Conservation (phyloP, 2,329 filamentous ascomycete species). For the Cordyceps militaris region DNA sequence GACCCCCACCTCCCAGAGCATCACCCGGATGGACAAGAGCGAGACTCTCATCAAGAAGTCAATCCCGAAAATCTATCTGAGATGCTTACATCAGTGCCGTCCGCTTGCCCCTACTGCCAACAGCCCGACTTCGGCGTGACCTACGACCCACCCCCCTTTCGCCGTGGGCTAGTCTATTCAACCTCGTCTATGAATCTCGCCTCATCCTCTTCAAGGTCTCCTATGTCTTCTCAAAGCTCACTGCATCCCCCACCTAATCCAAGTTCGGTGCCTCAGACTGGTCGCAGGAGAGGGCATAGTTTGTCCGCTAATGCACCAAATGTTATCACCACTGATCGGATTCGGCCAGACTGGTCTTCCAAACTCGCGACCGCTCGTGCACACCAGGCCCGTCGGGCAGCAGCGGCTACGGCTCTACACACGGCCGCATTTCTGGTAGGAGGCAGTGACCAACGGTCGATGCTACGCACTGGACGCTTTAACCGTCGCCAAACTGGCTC, state of each 20-base stretch:
- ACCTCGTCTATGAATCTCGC: conserved; percentile 30
- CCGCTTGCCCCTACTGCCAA: conserved; percentile 90
- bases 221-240: conserved; percentile 83
- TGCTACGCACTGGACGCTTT: conserved; percentile 42
- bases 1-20: conserved; percentile 88
- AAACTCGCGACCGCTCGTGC: conserved; percentile 81
- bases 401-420: conserved; percentile 88
- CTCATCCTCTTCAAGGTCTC: conserved; percentile 42
- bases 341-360: conserved; percentile 89
- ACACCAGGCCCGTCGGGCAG: conserved; percentile 77
- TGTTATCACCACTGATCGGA: conserved; percentile 86
- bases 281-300: conserved; percentile 45
- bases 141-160: conserved; percentile 83
- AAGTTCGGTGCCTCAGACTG: conserved; percentile 28
- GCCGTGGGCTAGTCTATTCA: conserved; percentile 70
- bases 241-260: conserved; percentile 52
- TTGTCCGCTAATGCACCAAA: conserved; percentile 76
- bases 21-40: conserved; percentile 39
- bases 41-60: conserved; percentile 29
- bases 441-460: conserved; percentile 47
- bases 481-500: conserved; percentile 45
- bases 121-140: conserved; percentile 95
- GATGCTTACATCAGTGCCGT: conserved; percentile 81
- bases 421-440: conserved; percentile 90
- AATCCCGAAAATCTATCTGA: conserved; percentile 47